Base-by-base conservation (phyloP, 2,329 filamentous ascomycete genomes). In the Trichoderma arundinaceum region DNA sequence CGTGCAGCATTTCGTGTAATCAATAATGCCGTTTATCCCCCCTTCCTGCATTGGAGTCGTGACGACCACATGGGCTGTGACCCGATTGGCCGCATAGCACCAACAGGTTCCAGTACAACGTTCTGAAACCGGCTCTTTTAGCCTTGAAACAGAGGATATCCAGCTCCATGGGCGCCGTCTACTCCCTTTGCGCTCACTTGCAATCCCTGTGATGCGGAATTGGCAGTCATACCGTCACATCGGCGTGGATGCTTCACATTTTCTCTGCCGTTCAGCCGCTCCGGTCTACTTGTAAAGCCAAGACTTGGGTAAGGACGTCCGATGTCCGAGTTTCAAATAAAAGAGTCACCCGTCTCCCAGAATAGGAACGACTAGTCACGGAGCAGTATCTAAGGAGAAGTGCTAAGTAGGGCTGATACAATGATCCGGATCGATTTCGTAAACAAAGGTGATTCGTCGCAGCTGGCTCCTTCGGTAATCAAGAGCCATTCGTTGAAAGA, bases 61-160 rank as follows among this genome's bases (percentile, higher is more conserved):
- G 49, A 38, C 22, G 39, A 53, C 41, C 6, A 19, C 28, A 19
- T 22, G 59, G 59, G 39, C 13, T 32, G 39, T n/a, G 38, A 62
- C 32, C 59, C 59, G 59, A 62, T 62, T 62, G 59, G 59, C 49
- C 39, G 59, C 49, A 53, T 54, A 32, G 28, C 8, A 54, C 33
- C 33, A 15, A 33, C 17, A 39, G 17, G 52, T 54, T 10, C 52
- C 7, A 52, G 33, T 52, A 52, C 38, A 41, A 33, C 62, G 44
- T 59, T 52, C 62, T 65, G 62, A 65, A 65, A 65, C 62, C 62
- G 53, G 53, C 19, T 51, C 62, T 41, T 49, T 49, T 43, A 43
- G 53, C 44, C 62, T 57, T 65, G 62, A 59, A 65, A 65, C 62
- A 58, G 41, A 43, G 44, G 28, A 33, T 35, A 59, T 49, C 53